Evolutionary conservation across 164 flowering plant genomes (phyloP).

Genomic region (Warburgia ugandensis): DNA sequence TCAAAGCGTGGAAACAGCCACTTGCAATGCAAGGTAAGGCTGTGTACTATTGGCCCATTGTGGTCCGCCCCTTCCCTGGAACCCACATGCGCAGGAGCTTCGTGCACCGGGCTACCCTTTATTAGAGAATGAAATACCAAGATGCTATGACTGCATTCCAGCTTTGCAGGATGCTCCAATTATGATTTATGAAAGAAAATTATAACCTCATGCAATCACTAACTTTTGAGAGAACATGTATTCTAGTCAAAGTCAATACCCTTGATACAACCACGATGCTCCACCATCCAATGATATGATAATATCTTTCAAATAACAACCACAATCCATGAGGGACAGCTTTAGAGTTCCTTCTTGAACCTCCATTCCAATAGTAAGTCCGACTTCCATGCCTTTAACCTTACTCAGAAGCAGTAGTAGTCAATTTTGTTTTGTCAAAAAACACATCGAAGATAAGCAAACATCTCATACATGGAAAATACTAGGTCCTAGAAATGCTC

Average conservation of each 20-base stretch:
- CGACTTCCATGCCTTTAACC: slow-evolving; percentile 92
- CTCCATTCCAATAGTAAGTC: slow-evolving; percentile 60
- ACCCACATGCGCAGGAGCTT: no score
- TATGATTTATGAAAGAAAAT: background rate
- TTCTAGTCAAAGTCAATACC: slow-evolving; percentile 31
- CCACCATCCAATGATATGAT: slow-evolving; percentile 79
- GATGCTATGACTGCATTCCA: no score
- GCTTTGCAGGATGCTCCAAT: no score
- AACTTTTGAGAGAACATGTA: background rate
- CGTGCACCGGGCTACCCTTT: no score
- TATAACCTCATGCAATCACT: background rate
- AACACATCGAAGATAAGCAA: slow-evolving; percentile 5
- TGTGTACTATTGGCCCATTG: no score
- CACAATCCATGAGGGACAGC: slow-evolving; percentile 54
- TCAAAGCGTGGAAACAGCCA: no score
- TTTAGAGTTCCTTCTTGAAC: slow-evolving; percentile 55
- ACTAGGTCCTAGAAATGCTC: no score
- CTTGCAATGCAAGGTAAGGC: no score
- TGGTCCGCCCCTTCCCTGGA: no score
- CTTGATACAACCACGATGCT: slow-evolving; percentile 97
- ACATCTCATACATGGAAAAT: background rate
- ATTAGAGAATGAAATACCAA: no score
- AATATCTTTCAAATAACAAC: slow-evolving; percentile 60
- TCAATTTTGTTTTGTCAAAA: slow-evolving; percentile 19
- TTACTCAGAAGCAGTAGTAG: slow-evolving; percentile 26